Evolutionary conservation across 2,329 filamentous ascomycete genomes (phyloP).

Genomic region (Scolecobasidium constrictum): DNA sequence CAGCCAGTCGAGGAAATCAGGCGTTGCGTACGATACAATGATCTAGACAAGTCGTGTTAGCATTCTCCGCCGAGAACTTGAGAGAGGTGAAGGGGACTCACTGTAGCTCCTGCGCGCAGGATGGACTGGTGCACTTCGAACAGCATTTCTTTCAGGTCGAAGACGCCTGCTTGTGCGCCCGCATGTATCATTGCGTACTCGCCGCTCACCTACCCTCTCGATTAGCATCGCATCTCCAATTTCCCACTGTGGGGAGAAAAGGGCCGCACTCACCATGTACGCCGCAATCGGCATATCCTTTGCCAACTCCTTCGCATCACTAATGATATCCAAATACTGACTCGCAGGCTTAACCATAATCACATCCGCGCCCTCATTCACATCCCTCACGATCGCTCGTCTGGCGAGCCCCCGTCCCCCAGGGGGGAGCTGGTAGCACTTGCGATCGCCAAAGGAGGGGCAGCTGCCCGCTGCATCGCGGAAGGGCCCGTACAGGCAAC

Average conservation of each 20-base stretch:
- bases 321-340: conserved; percentile 94
- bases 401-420: conserved; percentile 85
- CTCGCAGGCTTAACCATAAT: conserved; percentile 99
- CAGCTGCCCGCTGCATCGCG: conserved; percentile 86
- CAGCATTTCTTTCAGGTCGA: conserved; percentile 88
- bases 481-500: conserved; percentile 94
- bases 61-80: too few species aligned
- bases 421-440: conserved; percentile 93
- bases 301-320: conserved; percentile 89
- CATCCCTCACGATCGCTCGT: conserved; percentile 80
- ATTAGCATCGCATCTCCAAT: too few species aligned
- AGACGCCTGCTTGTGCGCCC: conserved; percentile 88
- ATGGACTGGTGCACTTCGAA: conserved; percentile 94
- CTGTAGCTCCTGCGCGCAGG: conserved; percentile 80
- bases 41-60: too few species aligned
- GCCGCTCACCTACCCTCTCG: conserved; percentile 79
- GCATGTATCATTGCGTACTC: conserved; percentile 98
- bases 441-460: conserved; percentile 86
- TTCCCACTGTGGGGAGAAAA: too few species aligned
- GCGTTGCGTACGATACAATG: conserved; percentile 88
- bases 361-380: conserved; percentile 87
- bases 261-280: conserved; percentile 39
- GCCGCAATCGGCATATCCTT: conserved; percentile 86
- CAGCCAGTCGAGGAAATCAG: conserved; percentile 59
- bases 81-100: too few species aligned